Evolutionary conservation across 2,329 filamentous ascomycete genomes (phyloP).

Genomic region (Metarhizium robertsii): DNA sequence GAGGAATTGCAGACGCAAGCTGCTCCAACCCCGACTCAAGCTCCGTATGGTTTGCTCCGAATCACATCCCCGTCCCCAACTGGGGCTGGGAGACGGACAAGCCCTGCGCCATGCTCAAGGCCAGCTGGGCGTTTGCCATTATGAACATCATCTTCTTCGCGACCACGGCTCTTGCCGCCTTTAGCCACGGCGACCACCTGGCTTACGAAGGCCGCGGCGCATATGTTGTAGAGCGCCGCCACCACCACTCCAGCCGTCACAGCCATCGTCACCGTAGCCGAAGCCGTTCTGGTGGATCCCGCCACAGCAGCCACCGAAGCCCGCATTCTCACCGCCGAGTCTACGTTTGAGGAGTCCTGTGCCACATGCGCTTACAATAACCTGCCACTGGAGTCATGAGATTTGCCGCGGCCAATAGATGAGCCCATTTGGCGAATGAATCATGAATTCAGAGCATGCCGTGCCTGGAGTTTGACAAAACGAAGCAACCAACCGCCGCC

Average conservation of each 20-base stretch:
- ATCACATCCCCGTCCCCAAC: conserved; percentile 46
- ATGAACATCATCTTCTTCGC: conserved; percentile 80
- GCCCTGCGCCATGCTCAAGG: conserved; percentile 87
- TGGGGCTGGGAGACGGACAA: conserved; percentile 54
- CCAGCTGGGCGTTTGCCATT: conserved; percentile 79
- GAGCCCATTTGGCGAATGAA: background rate
- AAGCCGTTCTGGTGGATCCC: conserved; percentile 24
- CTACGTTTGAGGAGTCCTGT: conserved; percentile 31
- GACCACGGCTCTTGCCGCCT: conserved; percentile 64
- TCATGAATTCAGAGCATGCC: no score
- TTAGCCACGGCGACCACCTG: conserved; percentile 44
- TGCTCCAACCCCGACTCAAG: conserved; percentile 50
- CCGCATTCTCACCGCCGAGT: conserved; percentile 41
- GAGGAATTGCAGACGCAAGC: conserved; percentile 51
- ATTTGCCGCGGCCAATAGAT: background rate
- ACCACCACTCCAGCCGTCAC: conserved; percentile 29
- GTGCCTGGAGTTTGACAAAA: no score
- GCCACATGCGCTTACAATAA: background rate
- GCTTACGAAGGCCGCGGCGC: conserved; percentile 24
- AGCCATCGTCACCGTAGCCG: conserved; percentile 31
- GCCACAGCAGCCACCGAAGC: conserved; percentile 31
- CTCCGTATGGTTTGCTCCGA: conserved; percentile 37
- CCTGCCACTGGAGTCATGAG: background rate
- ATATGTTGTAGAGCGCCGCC: conserved; percentile 12
- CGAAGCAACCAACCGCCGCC: no score